Conservation (phyloP, 345 rosid species). For the Eutrema yunnanense region DNA sequence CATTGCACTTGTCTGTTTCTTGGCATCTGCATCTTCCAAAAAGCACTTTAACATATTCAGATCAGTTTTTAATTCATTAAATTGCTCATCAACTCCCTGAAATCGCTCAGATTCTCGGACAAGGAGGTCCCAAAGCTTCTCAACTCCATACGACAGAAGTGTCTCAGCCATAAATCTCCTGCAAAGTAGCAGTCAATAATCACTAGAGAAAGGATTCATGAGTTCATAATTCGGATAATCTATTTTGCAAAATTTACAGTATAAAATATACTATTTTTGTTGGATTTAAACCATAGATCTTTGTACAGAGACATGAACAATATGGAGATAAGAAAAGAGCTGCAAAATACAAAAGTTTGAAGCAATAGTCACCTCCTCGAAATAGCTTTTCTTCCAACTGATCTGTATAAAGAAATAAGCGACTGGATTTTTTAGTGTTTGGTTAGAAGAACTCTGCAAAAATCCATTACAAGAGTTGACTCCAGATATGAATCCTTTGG, state of each 20-base stretch:
- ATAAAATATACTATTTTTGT: background rate
- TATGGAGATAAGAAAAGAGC: background rate
- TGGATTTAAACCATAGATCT: background rate
- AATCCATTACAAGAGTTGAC: background rate
- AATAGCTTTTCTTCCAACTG: no score
- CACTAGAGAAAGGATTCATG: no score
- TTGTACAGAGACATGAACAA: background rate
- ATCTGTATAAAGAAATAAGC: background rate
- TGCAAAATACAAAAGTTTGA: background rate
- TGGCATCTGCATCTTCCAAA: conserved; percentile 26
- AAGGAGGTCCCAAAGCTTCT: conserved; percentile 14
- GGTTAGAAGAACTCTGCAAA: background rate
- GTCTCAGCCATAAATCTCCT: no score
- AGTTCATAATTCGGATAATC: no score
- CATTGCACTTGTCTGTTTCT: conserved; percentile 7
- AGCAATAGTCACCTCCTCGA: no score
- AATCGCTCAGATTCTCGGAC: background rate
- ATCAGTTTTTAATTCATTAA: conserved; percentile 7
- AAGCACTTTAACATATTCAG: conserved; percentile 20
- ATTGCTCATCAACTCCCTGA: conserved; percentile 1
- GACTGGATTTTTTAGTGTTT: background rate
- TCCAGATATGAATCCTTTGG: background rate
- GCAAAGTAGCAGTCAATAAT: no score
- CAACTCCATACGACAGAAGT: conserved; percentile 10
- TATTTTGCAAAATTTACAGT: background rate